phyloP scores from a whole-genome alignment of 805 yeast genomes.

The Alloascoidea africana region DNA sequence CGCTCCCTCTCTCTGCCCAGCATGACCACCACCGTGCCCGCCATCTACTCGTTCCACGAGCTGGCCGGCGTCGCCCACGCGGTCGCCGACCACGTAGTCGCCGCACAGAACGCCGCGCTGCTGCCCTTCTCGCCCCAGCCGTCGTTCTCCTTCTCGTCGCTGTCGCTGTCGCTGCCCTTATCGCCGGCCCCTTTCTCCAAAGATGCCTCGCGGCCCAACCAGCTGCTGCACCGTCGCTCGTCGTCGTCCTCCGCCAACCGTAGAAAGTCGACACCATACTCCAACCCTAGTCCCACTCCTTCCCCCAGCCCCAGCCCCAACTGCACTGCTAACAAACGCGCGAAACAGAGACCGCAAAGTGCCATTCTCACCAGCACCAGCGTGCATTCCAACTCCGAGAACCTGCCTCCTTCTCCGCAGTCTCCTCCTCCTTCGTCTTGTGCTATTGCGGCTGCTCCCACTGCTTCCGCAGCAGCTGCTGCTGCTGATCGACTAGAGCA shows the following conservation, averaged over 20 bases:
- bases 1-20: too few relatives aligned
- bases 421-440: too few relatives aligned
- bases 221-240: not conserved
- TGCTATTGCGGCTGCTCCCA: not conserved
- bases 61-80: constrained; percentile 89
- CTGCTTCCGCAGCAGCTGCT: constrained; percentile 1
- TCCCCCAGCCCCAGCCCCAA: too few relatives aligned
- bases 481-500: constrained; percentile 4
- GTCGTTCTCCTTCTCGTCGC: constrained; percentile 6
- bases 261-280: too few relatives aligned
- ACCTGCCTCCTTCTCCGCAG: too few relatives aligned
- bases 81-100: constrained; percentile 85
- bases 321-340: not conserved
- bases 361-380: not conserved
- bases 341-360: not conserved
- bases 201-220: too few relatives aligned
- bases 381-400: too few relatives aligned
- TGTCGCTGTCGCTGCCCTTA: constrained; percentile 6
- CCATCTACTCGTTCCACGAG: constrained; percentile 84
- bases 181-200: too few relatives aligned
- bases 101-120: constrained; percentile 69
- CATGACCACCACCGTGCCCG: constrained; percentile 94
- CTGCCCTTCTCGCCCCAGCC: constrained; percentile 17
- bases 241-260: too few relatives aligned
- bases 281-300: too few relatives aligned